phyloP scores from a whole-genome alignment of 345 rosid species.

The Hevea brasiliensis region DNA sequence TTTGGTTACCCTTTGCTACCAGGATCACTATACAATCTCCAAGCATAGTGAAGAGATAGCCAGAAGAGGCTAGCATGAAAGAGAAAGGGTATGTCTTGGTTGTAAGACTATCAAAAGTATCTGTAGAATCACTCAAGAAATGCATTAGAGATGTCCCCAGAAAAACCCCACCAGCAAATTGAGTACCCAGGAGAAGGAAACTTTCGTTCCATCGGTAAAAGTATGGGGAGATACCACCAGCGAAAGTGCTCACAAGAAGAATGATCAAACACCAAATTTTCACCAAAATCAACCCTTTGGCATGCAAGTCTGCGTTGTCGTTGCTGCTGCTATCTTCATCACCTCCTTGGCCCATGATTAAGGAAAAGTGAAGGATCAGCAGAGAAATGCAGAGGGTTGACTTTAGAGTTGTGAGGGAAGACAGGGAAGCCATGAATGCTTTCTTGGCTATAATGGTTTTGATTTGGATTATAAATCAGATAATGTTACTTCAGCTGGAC shows the following conservation, averaged over 20 bases:
- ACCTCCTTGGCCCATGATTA: constrained; percentile 47
- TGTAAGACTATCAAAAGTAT: constrained; percentile 50
- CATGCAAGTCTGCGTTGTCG: constrained; percentile 29
- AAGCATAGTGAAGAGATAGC: constrained; percentile 78
- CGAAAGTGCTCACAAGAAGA: constrained; percentile 60
- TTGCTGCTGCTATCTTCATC: constrained; percentile 1
- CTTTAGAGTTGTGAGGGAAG: constrained; percentile 14
- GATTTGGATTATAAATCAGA: no score
- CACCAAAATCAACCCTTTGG: constrained; percentile 49
- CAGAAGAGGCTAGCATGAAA: constrained; percentile 67
- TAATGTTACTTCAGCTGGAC: background rate
- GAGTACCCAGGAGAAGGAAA: constrained; percentile 75
- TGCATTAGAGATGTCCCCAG: constrained; percentile 68
- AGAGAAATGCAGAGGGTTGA: constrained; percentile 43
- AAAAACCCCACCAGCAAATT: constrained; percentile 79
- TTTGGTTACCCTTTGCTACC: constrained; percentile 26
- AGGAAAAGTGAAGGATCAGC: constrained; percentile 39
- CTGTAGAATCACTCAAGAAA: constrained; percentile 72
- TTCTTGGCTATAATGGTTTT: background rate
- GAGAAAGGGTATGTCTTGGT: constrained; percentile 65
- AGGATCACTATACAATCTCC: constrained; percentile 57
- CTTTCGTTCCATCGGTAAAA: constrained; percentile 70
- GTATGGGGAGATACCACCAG: constrained; percentile 72
- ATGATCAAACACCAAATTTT: constrained; percentile 75
- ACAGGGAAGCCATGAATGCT: background rate